Conservation (phyloP, 2,329 filamentous ascomycete genomes). For the Penicillium italicum region DNA sequence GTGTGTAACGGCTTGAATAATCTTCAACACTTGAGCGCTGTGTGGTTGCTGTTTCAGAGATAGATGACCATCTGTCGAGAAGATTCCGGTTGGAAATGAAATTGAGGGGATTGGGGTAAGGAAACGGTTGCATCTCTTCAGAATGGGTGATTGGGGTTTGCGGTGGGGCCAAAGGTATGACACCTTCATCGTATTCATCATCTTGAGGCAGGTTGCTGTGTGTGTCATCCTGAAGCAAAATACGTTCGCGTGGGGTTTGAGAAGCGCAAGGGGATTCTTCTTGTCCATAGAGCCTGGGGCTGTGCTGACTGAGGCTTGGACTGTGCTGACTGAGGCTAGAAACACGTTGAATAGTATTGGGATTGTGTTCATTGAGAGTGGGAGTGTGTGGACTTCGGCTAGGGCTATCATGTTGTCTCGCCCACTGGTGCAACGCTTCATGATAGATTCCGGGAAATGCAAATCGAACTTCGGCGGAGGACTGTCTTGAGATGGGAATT, state of each 20-base stretch:
- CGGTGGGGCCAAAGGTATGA: background rate
- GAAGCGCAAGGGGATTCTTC: background rate
- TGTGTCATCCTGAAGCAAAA: background rate
- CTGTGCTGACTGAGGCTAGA: too few species aligned
- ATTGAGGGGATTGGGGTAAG: background rate
- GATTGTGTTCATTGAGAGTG: too few species aligned
- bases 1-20: conserved; percentile 6
- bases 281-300: too few species aligned
- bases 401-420: background rate
- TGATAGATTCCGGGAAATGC: conserved; percentile 21
- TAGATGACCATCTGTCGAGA: background rate
- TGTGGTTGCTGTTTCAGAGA: background rate
- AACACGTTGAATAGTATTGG: too few species aligned
- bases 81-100: background rate
- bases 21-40: background rate
- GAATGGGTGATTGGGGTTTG: background rate
- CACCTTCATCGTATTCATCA: background rate
- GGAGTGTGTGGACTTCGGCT: background rate
- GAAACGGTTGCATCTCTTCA: background rate
- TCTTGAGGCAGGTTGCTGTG: background rate
- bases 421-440: conserved; percentile 18
- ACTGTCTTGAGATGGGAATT: background rate
- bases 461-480: conserved; percentile 15
- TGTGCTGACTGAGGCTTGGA: background rate
- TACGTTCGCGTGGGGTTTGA: background rate